Conservation (phyloP, 768 basidiomycete genomes). For the Naganishia kalamii region DNA sequence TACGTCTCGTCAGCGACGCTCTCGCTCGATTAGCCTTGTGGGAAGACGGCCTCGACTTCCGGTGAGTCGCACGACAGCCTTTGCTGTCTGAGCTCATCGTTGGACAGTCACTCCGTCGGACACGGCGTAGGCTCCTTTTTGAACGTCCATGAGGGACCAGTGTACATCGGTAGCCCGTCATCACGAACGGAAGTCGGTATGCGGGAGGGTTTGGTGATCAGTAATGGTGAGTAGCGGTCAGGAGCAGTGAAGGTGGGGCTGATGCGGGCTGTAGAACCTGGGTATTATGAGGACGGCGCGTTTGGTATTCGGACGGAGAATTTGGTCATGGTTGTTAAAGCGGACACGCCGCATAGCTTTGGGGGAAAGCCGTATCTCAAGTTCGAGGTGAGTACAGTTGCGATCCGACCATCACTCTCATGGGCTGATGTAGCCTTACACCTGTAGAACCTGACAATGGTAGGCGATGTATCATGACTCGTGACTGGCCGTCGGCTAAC, state of each 20-base stretch:
- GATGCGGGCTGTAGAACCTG: conserved; percentile 58
- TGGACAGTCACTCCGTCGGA: conserved; percentile 74
- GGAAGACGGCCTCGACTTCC: conserved; percentile 42
- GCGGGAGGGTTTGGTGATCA: conserved; percentile 77
- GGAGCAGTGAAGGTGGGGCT: background rate
- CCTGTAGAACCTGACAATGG: conserved; percentile 58
- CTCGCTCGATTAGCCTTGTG: conserved; percentile 32
- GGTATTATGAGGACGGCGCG: conserved; percentile 81
- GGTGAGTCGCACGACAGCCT: background rate
- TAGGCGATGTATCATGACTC: conserved; percentile 34
- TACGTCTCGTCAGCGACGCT: too few relatives aligned
- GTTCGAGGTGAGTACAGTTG: conserved; percentile 54
- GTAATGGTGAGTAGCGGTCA: conserved; percentile 56
- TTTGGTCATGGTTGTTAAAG: conserved; percentile 69
- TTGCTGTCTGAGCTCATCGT: background rate
- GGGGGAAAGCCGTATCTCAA: conserved; percentile 75
- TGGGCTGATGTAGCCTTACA: background rate
- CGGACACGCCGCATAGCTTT: conserved; percentile 67
- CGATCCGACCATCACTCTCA: background rate
- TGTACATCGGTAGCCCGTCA: conserved; percentile 4
- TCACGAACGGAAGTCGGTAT: conserved; percentile 1
- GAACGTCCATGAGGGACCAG: conserved; percentile 83
- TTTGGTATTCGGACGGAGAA: conserved; percentile 93
- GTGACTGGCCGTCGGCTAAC: background rate
- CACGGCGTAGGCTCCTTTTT: conserved; percentile 92